Evolutionary conservation across 2,329 filamentous ascomycete genomes (phyloP).

Genomic region (Cladosporium halotolerans): DNA sequence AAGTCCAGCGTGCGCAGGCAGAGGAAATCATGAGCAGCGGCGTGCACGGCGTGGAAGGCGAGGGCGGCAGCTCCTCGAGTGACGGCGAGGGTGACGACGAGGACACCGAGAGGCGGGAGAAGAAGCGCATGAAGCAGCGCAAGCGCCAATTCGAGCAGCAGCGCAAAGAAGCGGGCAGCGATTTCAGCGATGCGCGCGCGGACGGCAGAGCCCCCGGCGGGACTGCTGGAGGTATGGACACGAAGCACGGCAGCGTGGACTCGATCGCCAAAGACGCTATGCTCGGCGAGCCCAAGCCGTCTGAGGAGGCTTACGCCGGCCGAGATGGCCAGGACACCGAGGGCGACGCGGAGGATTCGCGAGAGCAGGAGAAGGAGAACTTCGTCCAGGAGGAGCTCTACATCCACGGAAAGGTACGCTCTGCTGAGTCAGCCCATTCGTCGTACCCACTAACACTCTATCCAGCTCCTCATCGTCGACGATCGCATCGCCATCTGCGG

Average conservation of each 20-base stretch:
- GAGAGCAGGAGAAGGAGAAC: constrained; percentile 72
- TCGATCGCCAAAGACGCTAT: constrained; percentile 75
- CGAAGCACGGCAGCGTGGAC: constrained; percentile 50
- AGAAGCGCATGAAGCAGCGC: constrained; percentile 39
- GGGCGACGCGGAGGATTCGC: constrained; percentile 36
- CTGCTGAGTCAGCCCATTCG: no score
- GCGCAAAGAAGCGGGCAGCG: constrained; percentile 26
- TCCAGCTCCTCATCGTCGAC: constrained; percentile 65
- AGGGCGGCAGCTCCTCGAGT: constrained; percentile 20
- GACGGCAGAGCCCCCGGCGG: constrained; percentile 12
- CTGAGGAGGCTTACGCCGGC: constrained; percentile 71
- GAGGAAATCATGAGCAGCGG: constrained; percentile 78
- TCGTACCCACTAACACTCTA: not conserved
- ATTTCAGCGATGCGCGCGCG: constrained; percentile 13
- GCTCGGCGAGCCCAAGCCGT: constrained; percentile 58
- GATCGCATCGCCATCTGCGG: constrained; percentile 74
- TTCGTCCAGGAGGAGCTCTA: constrained; percentile 97
- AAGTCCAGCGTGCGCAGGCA: constrained; percentile 80
- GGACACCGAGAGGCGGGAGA: constrained; percentile 30
- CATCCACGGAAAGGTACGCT: constrained; percentile 74
- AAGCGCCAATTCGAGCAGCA: constrained; percentile 42
- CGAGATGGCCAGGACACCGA: constrained; percentile 18
- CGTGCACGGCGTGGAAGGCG: constrained; percentile 53
- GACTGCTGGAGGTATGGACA: constrained; percentile 25
- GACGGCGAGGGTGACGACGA: constrained; percentile 21